phyloP scores from a whole-genome alignment of 495 filamentous ascomycete species.

The Parathielavia appendiculata region DNA sequence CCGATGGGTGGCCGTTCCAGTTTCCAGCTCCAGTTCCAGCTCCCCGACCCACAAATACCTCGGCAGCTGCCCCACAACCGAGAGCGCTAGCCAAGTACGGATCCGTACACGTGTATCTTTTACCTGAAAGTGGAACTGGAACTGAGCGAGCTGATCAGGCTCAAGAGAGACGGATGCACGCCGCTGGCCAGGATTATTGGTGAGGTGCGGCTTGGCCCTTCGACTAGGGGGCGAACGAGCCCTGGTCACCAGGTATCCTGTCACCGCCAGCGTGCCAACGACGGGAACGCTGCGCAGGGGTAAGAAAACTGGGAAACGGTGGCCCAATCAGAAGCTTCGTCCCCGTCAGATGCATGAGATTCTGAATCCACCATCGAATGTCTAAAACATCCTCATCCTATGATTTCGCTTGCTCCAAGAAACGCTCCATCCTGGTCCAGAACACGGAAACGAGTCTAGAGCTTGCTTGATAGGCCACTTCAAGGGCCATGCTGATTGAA shows the following conservation, averaged over 20 bases:
- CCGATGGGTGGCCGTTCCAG: no score
- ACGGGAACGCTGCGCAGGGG: not conserved
- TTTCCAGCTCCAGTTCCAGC: no score
- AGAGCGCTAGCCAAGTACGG: no score
- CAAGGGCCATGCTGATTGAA: conserved; percentile 1
- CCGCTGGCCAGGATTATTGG: no score
- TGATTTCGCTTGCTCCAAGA: conserved; percentile 20
- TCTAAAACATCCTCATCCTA: conserved; percentile 18
- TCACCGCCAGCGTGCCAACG: not conserved
- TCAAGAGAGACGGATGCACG: no score
- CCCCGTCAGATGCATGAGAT: conserved; percentile 13
- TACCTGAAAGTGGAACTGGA: no score
- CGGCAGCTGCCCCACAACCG: no score
- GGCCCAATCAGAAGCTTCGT: conserved; percentile 11
- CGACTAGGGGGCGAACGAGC: not conserved
- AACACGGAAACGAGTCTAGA: not conserved
- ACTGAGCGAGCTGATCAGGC: no score
- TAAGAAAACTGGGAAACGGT: conserved; percentile 12
- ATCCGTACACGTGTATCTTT: no score
- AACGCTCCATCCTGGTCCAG: conserved; percentile 8
- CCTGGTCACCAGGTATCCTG: not conserved
- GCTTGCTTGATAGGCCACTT: not conserved
- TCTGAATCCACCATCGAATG: conserved; percentile 24
- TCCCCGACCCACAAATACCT: no score
- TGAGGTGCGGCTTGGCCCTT: not conserved